Base-by-base conservation (phyloP, 2,329 filamentous ascomycete genomes). In the Aureobasidium sp. region DNA sequence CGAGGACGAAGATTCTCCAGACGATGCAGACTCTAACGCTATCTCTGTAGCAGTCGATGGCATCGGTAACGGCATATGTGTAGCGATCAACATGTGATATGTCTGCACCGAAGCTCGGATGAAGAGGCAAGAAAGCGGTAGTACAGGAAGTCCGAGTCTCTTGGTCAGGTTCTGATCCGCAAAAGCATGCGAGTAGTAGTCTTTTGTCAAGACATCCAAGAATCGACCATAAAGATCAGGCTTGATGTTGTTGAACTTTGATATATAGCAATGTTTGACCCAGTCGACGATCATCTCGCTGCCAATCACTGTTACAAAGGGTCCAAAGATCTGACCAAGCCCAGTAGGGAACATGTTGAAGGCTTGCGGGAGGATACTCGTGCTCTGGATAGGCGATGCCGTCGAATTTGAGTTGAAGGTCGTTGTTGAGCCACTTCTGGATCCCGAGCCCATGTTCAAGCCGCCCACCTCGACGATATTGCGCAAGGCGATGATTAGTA, bases 111-210 rank as follows among this genome's bases (percentile, higher is more conserved):
- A 90, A 41, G 94, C 89, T 38, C 94, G 84, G 67, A 98, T 93
- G 70, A 98, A 96, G 42, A 98, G 82, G 61, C 90, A 97, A 1
- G 90, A 91, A 0, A 98, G 77, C 0, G 93, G 93, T 41, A 98
- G 86, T 25, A 97, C 85, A 0, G 93, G 93, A 1, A 98, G 76
- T 1, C 93, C 93, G 0, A 98, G 80, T 16, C 93, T 83, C 55
- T 90, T 87, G 3, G 89, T 95, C 2, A 98, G 75, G 21, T 94
- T 91, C 22, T 93, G 90, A 21, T 94, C 86, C 11, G 85, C 83
- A 65, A 98, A 98, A 3, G 91, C 91, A 66, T 96, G 91, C 1
- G 90, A 91, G 66, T 98, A 98, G 70, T 98, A 98, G 68, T 98
- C 93, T 68, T 97, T 97, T 60, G 90, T 90, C 6, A 98, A 74